Evolutionary conservation across 352 stramenopile genomes (phyloP).

Genomic region (Plasmopara muralis): DNA sequence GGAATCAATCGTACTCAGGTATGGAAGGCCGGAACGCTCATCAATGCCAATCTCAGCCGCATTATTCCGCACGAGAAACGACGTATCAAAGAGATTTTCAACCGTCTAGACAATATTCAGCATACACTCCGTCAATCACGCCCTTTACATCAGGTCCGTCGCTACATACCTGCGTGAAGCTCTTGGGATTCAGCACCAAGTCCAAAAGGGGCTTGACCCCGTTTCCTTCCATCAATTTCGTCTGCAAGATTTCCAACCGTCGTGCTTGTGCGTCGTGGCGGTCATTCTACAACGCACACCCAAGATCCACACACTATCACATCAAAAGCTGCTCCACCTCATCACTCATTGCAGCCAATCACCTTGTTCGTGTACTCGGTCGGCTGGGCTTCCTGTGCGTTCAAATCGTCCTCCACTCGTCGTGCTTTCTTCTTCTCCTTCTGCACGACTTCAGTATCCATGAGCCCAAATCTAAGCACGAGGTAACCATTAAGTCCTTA

Average conservation of each 20-base stretch:
- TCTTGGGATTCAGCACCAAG: conserved; percentile 59
- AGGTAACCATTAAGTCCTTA: conserved; percentile 3
- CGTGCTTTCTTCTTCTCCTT: conserved; percentile 58
- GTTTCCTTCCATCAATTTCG: conserved; percentile 32
- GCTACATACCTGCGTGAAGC: conserved; percentile 60
- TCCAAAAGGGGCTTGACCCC: conserved; percentile 53
- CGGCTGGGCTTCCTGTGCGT: conserved; percentile 45
- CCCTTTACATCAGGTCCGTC: not conserved
- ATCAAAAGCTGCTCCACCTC: not conserved
- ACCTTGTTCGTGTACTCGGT: conserved; percentile 79
- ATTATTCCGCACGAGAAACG: conserved; percentile 72
- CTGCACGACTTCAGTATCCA: conserved; percentile 67
- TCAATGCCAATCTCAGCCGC: conserved; percentile 62
- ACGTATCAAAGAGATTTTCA: conserved; percentile 82
- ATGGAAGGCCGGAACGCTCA: conserved; percentile 41
- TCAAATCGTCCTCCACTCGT: conserved; percentile 39
- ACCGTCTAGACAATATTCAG: conserved; percentile 39
- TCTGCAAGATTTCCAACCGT: conserved; percentile 60
- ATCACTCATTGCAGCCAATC: not conserved
- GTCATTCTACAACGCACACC: conserved; percentile 37
- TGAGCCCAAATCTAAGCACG: conserved; percentile 46
- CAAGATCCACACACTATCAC: not conserved
- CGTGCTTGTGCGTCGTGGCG: conserved; percentile 74
- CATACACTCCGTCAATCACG: not conserved
- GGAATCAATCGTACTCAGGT: conserved; percentile 32